These are phyloP conservation scores for Colletotrichum godetiae DNA, from an alignment of 2,329 filamentous ascomycete species.

Conservation along the genomic window DNA sequence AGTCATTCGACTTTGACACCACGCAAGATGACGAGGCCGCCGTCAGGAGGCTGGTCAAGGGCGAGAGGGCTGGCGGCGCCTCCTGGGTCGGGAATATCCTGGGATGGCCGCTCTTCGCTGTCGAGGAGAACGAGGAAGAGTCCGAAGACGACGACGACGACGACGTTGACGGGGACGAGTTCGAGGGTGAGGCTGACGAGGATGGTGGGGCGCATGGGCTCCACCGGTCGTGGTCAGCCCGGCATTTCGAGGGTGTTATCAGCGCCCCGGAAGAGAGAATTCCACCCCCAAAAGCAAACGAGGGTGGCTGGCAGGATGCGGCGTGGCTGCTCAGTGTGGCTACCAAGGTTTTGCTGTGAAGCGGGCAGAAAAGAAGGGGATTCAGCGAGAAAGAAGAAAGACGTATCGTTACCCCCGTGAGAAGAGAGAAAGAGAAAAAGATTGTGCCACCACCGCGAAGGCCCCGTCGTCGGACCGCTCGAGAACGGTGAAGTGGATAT, in stretches of 20 bases:
- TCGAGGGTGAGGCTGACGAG: conserved; percentile 41
- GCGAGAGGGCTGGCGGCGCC: conserved; percentile 61
- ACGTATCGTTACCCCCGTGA: neutral
- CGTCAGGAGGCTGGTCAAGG: conserved; percentile 66
- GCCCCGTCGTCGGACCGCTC: neutral
- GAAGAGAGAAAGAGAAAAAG: neutral
- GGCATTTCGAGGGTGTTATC: conserved; percentile 54
- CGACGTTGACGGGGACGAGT: conserved; percentile 49
- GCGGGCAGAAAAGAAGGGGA: neutral
- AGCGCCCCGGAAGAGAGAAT: conserved; percentile 57
- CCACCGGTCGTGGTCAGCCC: conserved; percentile 46
- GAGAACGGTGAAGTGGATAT: conserved; percentile 31
- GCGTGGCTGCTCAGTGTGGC: conserved; percentile 76
- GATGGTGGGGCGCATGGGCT: conserved; percentile 40
- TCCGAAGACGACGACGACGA: conserved; percentile 51
- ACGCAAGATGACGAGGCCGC: conserved; percentile 68
- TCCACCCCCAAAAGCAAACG: conserved; percentile 61
- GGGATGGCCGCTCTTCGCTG: conserved; percentile 71
- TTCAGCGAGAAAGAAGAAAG: neutral
- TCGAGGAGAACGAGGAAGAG: conserved; percentile 69
- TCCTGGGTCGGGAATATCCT: conserved; percentile 70
- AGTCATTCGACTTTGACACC: conserved; percentile 63
- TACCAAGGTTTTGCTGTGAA: conserved; percentile 68
- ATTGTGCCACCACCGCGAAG: neutral
- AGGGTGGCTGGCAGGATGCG: conserved; percentile 74